Conservation (phyloP, 2,329 filamentous ascomycete species). For the Sporothrix humicola region DNA sequence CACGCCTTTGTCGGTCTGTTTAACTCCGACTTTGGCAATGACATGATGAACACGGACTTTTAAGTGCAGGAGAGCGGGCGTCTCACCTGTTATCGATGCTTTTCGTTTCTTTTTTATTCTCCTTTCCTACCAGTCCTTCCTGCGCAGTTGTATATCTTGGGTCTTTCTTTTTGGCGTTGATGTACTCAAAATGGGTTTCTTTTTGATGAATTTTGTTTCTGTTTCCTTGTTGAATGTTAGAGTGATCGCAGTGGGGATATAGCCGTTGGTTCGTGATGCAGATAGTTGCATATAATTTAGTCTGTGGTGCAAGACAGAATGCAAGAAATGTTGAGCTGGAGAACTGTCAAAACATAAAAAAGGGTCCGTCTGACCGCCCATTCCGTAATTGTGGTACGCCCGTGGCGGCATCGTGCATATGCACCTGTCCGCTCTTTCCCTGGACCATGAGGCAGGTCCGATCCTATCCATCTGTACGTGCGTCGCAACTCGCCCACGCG, state of each 20-base stretch:
- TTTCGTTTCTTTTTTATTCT: neutral
- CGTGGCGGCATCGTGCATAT: slow-evolving; percentile 29
- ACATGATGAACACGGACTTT: slow-evolving; percentile 35
- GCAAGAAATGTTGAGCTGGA: neutral
- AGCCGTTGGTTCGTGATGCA: neutral
- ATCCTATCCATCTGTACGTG: slow-evolving; percentile 9
- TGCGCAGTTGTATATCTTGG: neutral
- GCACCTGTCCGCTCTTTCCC: slow-evolving; percentile 26
- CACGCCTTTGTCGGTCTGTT: slow-evolving; percentile 42
- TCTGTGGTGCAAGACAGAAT: slow-evolving; percentile 13
- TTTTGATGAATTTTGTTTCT: neutral
- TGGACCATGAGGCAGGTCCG: slow-evolving; percentile 5
- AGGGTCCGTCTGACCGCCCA: neutral
- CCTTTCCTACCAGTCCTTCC: neutral
- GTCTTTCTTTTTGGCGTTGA: slow-evolving; percentile 7
- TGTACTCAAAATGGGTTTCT: slow-evolving; percentile 18
- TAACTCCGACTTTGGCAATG: slow-evolving; percentile 36
- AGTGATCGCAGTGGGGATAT: neutral
- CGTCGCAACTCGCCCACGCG: neutral
- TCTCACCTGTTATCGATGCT: neutral
- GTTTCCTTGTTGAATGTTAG: neutral
- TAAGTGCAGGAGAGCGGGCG: slow-evolving; percentile 19
- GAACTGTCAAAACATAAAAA: neutral
- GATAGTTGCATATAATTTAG: neutral
- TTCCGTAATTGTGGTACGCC: neutral